Evolutionary conservation across 768 basidiomycete species (phyloP), one percentile per base, ranked within the genome.

Genomic region (Trametes punicea): DNA sequence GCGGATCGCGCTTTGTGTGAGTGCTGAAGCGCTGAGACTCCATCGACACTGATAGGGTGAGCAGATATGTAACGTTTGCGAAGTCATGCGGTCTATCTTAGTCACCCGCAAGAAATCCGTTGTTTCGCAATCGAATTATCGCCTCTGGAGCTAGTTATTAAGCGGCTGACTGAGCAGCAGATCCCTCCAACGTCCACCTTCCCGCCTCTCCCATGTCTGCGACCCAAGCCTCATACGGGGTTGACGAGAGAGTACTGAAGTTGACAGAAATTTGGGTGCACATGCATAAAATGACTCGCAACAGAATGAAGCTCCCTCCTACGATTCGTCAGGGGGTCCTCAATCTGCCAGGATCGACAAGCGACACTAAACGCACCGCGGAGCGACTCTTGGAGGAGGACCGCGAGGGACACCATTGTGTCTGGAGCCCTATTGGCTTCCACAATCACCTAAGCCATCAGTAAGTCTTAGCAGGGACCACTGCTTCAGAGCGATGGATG

Each of bases 381-480:
- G 79, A 81, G 63, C 71, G 72, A 21, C 71, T 85, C 8, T 63
- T 85, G 34, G 67, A 74, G 54, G 69, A 73, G 45, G 82, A 84
- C 61, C 74, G 77, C 15, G 69, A 78, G 51, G 63, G 67, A 15
- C 75, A 82, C 56, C 82, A 84, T 57, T 81, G 81, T 62, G 77
- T 75, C 63, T 81, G 75, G 61, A 67, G 73, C 10, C 47, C 64
- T 16, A 68, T 71, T 16, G 73, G 74, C 2, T 71, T 83, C 26
- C 82, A 85, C 61, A 83, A 83, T 64, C 83, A 85, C 65, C 66
- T 81, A 13, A 78, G 76, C 60, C 82, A 85, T 61, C 82, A 84
- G 82, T 83, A 47, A 67, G 78, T 62, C 8, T 23, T 39, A 13
- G 16, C 31, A 9, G 36, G 29, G 38, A 29, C n/a, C 26, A 8